phyloP scores from a whole-genome alignment of 768 basidiomycete genomes.

The Termitomyces sp. region DNA sequence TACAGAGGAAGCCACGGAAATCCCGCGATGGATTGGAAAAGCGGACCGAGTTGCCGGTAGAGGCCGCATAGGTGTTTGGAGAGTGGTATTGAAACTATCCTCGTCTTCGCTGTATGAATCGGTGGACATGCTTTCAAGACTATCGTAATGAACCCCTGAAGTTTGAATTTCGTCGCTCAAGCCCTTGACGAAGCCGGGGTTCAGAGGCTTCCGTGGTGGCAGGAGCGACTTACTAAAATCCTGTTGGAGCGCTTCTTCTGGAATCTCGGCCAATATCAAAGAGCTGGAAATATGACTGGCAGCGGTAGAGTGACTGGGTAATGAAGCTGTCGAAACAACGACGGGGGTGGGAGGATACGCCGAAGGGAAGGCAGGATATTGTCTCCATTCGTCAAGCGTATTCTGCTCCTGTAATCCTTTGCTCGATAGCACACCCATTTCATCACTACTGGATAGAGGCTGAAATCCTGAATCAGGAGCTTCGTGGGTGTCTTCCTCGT shows the following conservation, averaged over 20 bases:
- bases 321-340: constrained; percentile 26
- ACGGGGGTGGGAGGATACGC: constrained; percentile 72
- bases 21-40: constrained; percentile 9
- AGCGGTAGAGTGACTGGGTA: constrained; percentile 9
- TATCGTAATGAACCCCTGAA: constrained; percentile 33
- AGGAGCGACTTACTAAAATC: constrained; percentile 71
- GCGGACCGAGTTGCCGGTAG: constrained; percentile 4
- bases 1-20: constrained; percentile 12
- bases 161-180: constrained; percentile 48
- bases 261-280: constrained; percentile 25
- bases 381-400: constrained; percentile 60
- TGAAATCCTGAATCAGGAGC: background rate
- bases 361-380: constrained; percentile 70
- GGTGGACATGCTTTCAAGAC: constrained; percentile 20
- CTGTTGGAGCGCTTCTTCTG: constrained; percentile 39
- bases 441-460: background rate
- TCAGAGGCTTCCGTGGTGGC: constrained; percentile 52
- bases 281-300: constrained; percentile 4
- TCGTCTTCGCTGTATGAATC: constrained; percentile 29
- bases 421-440: background rate
- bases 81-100: constrained; percentile 60
- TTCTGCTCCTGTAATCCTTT: constrained; percentile 16
- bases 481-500: constrained; percentile 25
- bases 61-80: constrained; percentile 51
- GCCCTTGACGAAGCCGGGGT: constrained; percentile 53